Base-by-base conservation (phyloP, 2,329 filamentous ascomycete genomes). In the Taxawa tesnikishii region DNA sequence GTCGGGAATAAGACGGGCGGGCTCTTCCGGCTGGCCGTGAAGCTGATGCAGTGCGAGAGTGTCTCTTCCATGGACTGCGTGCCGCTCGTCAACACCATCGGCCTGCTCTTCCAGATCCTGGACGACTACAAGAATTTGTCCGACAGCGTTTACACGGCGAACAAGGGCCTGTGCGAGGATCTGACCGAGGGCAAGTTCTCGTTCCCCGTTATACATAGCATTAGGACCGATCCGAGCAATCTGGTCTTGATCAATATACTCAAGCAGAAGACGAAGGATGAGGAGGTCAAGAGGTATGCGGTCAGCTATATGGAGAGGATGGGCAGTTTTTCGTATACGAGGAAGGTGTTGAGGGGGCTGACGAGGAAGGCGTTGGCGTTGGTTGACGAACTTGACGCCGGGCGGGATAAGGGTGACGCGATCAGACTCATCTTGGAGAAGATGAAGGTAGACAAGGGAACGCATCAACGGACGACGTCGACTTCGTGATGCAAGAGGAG, bases 111-210 rank as follows among this genome's bases (percentile, higher is more conserved):
- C 66, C 84, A 93, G 58, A 90, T 93, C 59, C 74, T 82, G 46
- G 83, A 88, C 62, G 90, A 98, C 67, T 94, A 94, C 62, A 75
- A 85, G 56, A 96, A 96, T 55, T 74, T 98, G 26, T 58, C 56
- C 32, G 53, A 61, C 25, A 50, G 56, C 3, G 54, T 49, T 48
- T 94, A 94, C 64, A 77, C 76, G 23, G 67, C 79, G 42, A 88
- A 93, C 57, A 96, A 96, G 63, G 90, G 88, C 30, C 72, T 94
- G 45, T 93, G 83, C 56, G 88, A 96, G 62, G 90, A 96, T 58
- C 62, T 96, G 46, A 94, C 85, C 1, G 90, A 96, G 62, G 88
- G 88, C 41, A 96, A 96, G 67, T 94, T 94, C 63, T 88, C 80
- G 15, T 94, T 94, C 54, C 85, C 87, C 25, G 78, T 96, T 48